Percentiles rank a stretch among this genome's conserved stretches.
These are phyloP conservation scores for Macadamia integrifolia DNA, from an alignment of 164 flowering plant species.

Conservation along the genomic window DNA sequence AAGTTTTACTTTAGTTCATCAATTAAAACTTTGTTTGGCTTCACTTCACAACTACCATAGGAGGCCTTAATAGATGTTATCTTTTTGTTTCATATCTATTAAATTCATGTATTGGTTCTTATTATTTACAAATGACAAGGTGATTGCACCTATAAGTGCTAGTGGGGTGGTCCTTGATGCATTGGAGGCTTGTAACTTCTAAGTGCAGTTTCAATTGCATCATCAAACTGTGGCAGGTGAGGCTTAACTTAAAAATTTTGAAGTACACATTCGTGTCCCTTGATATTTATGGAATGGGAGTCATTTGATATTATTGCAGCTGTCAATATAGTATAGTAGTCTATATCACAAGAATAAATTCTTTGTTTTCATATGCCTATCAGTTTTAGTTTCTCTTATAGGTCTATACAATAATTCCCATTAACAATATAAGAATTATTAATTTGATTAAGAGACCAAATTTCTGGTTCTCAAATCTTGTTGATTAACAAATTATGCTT, in stretches of 20 bases:
- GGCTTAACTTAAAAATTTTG: slow-evolving; percentile 11
- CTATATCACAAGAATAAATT: neutral
- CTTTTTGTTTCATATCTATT: neutral
- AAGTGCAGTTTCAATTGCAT: slow-evolving; percentile 90
- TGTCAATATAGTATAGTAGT: neutral
- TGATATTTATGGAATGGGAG: neutral
- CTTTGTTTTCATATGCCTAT: neutral
- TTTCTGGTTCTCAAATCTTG: neutral
- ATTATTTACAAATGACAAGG: slow-evolving; percentile 36
- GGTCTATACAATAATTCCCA: no score
- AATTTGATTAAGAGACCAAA: neutral
- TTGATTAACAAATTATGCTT: neutral
- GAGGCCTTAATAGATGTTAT: neutral
- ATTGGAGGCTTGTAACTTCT: slow-evolving; percentile 90
- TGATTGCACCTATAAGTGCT: slow-evolving; percentile 88
- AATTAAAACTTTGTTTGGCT: no score
- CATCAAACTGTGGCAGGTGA: slow-evolving; percentile 87
- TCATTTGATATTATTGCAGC: neutral
- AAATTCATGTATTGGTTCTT: neutral
- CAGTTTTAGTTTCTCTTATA: no score
- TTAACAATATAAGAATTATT: no score
- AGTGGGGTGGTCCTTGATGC: slow-evolving; percentile 96
- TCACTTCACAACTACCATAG: no score
- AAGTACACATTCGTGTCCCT: neutral
- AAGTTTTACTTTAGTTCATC: no score